Percentiles rank a stretch among this genome's conserved stretches.
These are phyloP conservation scores for Entomortierella parvispora DNA, from an alignment of 192 early-diverging fungal genomes.

Conservation along the genomic window DNA sequence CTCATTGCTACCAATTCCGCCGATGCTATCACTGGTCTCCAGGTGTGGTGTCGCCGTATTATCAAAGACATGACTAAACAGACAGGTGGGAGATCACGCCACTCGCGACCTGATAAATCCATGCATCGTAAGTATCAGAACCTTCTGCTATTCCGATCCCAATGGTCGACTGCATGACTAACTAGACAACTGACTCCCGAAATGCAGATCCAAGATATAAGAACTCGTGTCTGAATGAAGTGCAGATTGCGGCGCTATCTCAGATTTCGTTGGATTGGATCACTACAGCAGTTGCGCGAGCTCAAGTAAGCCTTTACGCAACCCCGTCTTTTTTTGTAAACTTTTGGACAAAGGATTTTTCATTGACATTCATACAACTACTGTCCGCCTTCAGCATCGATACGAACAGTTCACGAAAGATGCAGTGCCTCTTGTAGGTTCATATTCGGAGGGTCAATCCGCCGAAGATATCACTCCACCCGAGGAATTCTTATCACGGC, in stretches of 20 bases:
- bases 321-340: neutral
- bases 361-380: neutral
- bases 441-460: neutral
- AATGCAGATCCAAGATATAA: slow-evolving; percentile 42
- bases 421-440: slow-evolving; percentile 12
- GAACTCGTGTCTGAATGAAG: slow-evolving; percentile 31
- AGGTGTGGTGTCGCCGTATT: slow-evolving; percentile 45
- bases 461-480: slow-evolving; percentile 12
- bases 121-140: slow-evolving; percentile 29
- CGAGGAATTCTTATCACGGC: slow-evolving; percentile 28
- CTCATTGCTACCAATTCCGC: slow-evolving; percentile 22
- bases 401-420: slow-evolving; percentile 39
- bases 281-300: slow-evolving; percentile 24
- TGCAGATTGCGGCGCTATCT: slow-evolving; percentile 28
- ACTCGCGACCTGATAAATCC: slow-evolving; percentile 36
- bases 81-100: slow-evolving; percentile 20
- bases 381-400: slow-evolving; percentile 10
- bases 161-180: no score
- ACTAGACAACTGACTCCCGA: no score
- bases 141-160: no score
- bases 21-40: slow-evolving; percentile 54
- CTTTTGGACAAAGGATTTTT: neutral
- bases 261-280: slow-evolving; percentile 48
- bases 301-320: slow-evolving; percentile 19
- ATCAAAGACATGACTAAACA: slow-evolving; percentile 48